Percentiles rank a stretch among this genome's conserved stretches.
These are phyloP conservation scores for Trametes hirsuta DNA, from an alignment of 1,284 basidiomycete species.

Conservation along the genomic window DNA sequence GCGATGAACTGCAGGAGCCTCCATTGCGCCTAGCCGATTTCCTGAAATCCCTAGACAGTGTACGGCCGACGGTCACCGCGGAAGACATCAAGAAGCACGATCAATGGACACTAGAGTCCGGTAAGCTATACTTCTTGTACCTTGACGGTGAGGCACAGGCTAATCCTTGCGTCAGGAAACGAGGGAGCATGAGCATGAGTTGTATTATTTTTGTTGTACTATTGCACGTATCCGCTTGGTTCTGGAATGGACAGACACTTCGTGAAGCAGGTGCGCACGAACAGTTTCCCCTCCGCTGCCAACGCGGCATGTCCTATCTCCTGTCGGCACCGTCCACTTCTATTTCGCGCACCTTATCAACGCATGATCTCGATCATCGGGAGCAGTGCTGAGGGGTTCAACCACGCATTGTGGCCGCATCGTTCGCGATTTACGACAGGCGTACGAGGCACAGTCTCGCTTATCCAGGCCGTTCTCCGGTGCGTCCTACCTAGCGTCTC, in stretches of 20 bases:
- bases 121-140: constrained; percentile 34
- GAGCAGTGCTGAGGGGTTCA: not conserved
- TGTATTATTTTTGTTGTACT: constrained; percentile 19
- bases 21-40: constrained; percentile 84
- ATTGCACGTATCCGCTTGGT: constrained; percentile 16
- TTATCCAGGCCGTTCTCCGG: not conserved
- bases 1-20: constrained; percentile 91
- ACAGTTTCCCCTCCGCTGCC: not conserved
- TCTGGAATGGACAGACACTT: constrained; percentile 9
- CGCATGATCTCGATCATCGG: constrained; percentile 3
- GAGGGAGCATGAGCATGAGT: constrained; percentile 15
- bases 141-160: constrained; percentile 5
- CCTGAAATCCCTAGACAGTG: constrained; percentile 79
- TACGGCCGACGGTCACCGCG: constrained; percentile 88
- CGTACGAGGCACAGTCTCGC: constrained; percentile 6
- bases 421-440: not conserved
- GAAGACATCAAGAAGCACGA: constrained; percentile 92
- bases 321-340: constrained; percentile 7
- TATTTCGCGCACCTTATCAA: constrained; percentile 1
- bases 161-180: constrained; percentile 10
- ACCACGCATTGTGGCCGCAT: not conserved
- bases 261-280: not conserved
- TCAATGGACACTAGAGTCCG: constrained; percentile 90
- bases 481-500: not conserved
- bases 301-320: constrained; percentile 4